phyloP scores from a whole-genome alignment of 495 filamentous ascomycete genomes.

The Penicillium egyptiacum region DNA sequence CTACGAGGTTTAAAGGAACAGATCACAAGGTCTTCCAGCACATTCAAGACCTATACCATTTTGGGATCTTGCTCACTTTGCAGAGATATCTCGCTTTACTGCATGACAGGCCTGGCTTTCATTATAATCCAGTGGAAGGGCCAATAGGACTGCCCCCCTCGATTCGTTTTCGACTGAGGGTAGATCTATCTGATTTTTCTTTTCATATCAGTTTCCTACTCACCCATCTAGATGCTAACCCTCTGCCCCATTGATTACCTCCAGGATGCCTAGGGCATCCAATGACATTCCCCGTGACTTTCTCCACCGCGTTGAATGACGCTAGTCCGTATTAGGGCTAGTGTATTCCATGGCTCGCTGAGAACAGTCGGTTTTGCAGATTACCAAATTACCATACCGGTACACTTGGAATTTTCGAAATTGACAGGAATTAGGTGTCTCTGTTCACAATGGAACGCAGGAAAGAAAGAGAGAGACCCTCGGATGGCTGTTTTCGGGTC shows the following conservation, averaged over 20 bases:
- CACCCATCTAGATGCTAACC: constrained; percentile 20
- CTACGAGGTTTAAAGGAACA: not conserved
- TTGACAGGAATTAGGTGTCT: constrained; percentile 3
- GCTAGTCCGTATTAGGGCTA: constrained; percentile 20
- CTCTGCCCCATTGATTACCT: constrained; percentile 4
- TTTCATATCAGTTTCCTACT: not conserved
- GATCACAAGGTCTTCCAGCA: not conserved
- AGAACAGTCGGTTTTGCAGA: constrained; percentile 4
- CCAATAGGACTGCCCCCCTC: not conserved
- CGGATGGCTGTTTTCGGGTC: constrained; percentile 17
- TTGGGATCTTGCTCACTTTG: not conserved
- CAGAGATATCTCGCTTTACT: constrained; percentile 1
- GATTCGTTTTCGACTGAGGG: not conserved
- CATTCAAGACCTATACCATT: not conserved
- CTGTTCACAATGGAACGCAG: constrained; percentile 6
- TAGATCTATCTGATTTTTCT: not conserved
- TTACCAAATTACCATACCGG: constrained; percentile 7
- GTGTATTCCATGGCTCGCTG: constrained; percentile 7
- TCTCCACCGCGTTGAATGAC: constrained; percentile 17
- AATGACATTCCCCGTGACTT: constrained; percentile 23
- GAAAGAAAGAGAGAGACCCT: not conserved
- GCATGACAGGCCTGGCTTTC: not conserved
- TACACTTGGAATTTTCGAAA: not conserved
- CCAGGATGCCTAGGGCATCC: constrained; percentile 6
- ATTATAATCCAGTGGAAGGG: not conserved